Base-by-base conservation (phyloP, 768 basidiomycete species). In the Phaeotremella fagi region DNA sequence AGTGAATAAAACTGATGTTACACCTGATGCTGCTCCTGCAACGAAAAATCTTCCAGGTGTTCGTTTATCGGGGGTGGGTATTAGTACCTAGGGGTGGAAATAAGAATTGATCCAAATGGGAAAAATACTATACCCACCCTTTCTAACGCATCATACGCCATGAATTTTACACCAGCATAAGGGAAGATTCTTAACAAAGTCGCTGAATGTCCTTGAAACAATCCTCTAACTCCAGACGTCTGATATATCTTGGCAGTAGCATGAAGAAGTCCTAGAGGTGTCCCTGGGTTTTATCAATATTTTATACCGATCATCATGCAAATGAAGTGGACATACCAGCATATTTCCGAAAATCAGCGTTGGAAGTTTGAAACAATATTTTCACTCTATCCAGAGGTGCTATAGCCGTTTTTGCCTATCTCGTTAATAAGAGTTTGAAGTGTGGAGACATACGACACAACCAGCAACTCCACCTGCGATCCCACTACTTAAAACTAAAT, bases 361-460 rank as follows among this genome's bases (percentile, higher is more conserved):
- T 95, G 5, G 89, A 89, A 0, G 95, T 90, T 74, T 99, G 94
- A 71, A 98, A 95, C 45, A 99, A 84, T 65, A 99, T 99, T 78
- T 99, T 99, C 63, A 99, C 92, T 71, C 95, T 81, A 74, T 99
- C 95, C 45, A 99, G 81, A 3, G 95, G 95, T 18, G 95, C 95
- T 38, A 95, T 88, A 27, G 85, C 85, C 12, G 90, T 90, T 77
- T 94, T 94, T 45, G 91, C 90, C 92, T 94, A 52, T 1, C n/a
- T n/a, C n/a, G n/a, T n/a, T n/a, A n/a, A n/a, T n/a, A n/a, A n/a
- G n/a, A n/a, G n/a, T n/a, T n/a, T n/a, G n/a, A n/a, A n/a, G 11
- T 18, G 4, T 26, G 27, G 25, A 3, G 33, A 81, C 89, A 67
- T 70, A 95, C 92, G 60, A 92, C 80, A 76, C 90, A 94, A 46